Conservation (phyloP, 164 flowering plant genomes). For the Vitis cinerea region DNA sequence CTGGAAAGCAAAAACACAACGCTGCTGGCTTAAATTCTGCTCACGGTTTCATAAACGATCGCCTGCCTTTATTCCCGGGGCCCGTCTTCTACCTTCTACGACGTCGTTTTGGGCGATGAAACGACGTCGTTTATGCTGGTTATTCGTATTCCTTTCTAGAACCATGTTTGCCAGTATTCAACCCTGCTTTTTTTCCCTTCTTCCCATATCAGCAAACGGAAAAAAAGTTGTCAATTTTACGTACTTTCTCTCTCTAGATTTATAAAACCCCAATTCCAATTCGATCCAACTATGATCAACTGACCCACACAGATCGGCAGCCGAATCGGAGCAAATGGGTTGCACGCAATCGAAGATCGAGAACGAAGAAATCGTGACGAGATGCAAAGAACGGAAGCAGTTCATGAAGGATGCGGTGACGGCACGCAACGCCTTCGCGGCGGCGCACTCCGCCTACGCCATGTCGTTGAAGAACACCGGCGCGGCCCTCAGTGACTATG, state of each 20-base stretch:
- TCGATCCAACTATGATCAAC: too few species aligned
- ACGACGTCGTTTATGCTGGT: background rate
- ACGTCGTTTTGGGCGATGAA: background rate
- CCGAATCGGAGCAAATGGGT: conserved; percentile 48
- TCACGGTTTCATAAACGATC: too few species aligned
- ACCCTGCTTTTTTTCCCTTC: background rate
- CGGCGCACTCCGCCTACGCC: conserved; percentile 60
- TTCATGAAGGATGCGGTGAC: conserved; percentile 68
- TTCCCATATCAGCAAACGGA: background rate
- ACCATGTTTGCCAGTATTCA: background rate
- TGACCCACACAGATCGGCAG: too few species aligned
- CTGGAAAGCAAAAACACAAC: too few species aligned
- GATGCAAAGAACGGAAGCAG: conserved; percentile 72
- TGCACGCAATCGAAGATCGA: conserved; percentile 90
- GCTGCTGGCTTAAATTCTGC: too few species aligned
- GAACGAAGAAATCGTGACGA: conserved; percentile 72
- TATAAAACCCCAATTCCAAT: too few species aligned
- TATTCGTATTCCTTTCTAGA: too few species aligned
- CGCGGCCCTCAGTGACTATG: conserved; percentile 77
- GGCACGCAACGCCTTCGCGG: conserved; percentile 67
- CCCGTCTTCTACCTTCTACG: background rate
- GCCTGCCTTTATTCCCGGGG: too few species aligned
- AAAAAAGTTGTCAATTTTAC: too few species aligned
- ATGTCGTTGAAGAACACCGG: conserved; percentile 69
- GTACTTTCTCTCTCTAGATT: too few species aligned